Conservation (phyloP, 139 green algal species). For the Asterochloris erici region DNA sequence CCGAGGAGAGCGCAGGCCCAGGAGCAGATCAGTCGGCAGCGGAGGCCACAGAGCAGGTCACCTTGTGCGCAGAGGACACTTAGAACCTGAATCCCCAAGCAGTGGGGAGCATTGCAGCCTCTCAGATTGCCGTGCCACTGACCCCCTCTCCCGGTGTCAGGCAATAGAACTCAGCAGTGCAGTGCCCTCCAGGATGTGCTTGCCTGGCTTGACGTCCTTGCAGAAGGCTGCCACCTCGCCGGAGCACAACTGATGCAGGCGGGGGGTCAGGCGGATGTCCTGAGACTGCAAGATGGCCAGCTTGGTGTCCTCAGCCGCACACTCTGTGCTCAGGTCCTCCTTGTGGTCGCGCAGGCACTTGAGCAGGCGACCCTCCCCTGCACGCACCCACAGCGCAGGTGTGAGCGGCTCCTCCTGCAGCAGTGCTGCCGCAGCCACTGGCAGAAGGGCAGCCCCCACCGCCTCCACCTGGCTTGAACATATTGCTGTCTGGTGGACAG, state of each 20-base stretch:
- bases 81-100: too few species aligned
- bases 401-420: too few species aligned
- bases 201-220: constrained; percentile 15
- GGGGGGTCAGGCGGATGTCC: constrained; percentile 59
- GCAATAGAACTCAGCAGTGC: not conserved
- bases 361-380: constrained; percentile 64
- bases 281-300: constrained; percentile 56
- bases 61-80: too few species aligned
- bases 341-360: constrained; percentile 71
- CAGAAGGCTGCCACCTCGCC: constrained; percentile 70
- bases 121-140: too few species aligned
- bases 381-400: not conserved
- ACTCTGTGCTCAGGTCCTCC: constrained; percentile 56
- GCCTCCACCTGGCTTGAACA: too few species aligned
- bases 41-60: too few species aligned
- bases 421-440: too few species aligned
- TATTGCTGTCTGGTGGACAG: too few species aligned
- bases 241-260: constrained; percentile 68
- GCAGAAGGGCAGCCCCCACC: too few species aligned
- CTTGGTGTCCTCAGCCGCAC: constrained; percentile 72
- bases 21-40: too few species aligned
- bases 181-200: not conserved
- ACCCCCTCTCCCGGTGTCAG: not conserved
- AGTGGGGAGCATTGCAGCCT: too few species aligned
- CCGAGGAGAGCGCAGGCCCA: too few species aligned